Percentiles rank a stretch among this genome's conserved stretches.
phyloP scores from a whole-genome alignment of 495 filamentous ascomycete species.

The Trichoderma reesei region DNA sequence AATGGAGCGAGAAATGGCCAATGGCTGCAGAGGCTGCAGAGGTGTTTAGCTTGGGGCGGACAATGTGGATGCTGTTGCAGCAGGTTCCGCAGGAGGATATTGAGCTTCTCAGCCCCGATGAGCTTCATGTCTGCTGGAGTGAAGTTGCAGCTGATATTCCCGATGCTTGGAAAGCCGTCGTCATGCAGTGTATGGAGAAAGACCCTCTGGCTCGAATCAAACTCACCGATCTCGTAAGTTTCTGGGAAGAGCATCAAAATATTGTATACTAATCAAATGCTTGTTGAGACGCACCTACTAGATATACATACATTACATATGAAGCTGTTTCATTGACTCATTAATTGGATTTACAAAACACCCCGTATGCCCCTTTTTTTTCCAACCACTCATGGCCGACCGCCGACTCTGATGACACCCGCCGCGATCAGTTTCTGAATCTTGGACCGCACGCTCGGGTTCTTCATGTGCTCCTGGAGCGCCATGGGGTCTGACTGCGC shows the following conservation, averaged over 20 bases:
- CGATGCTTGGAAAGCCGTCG: no score
- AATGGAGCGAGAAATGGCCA: background rate
- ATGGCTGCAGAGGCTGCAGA: background rate
- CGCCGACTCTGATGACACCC: conserved; percentile 78
- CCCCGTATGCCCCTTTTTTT: background rate
- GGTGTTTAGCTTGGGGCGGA: background rate
- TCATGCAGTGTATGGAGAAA: no score
- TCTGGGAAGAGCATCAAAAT: no score
- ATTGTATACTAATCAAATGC: no score
- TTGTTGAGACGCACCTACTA: no score
- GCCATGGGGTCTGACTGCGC: conserved; percentile 89
- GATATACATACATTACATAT: background rate
- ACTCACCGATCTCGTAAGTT: no score
- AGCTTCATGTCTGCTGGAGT: no score
- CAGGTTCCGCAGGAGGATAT: background rate
- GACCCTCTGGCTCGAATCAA: no score
- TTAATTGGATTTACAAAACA: background rate
- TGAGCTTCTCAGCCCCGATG: background rate
- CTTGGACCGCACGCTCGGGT: conserved; percentile 68
- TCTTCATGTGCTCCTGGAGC: conserved; percentile 94
- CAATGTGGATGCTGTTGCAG: background rate
- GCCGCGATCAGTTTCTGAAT: conserved; percentile 88
- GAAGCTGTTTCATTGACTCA: background rate
- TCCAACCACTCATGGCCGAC: conserved; percentile 24
- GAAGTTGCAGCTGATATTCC: no score